A percentile compares a stretch with the other conserved stretches of the same genome.
Evolutionary conservation across 2,329 filamentous ascomycete genomes (phyloP).

Genomic region (Clonostachys chloroleuca): DNA sequence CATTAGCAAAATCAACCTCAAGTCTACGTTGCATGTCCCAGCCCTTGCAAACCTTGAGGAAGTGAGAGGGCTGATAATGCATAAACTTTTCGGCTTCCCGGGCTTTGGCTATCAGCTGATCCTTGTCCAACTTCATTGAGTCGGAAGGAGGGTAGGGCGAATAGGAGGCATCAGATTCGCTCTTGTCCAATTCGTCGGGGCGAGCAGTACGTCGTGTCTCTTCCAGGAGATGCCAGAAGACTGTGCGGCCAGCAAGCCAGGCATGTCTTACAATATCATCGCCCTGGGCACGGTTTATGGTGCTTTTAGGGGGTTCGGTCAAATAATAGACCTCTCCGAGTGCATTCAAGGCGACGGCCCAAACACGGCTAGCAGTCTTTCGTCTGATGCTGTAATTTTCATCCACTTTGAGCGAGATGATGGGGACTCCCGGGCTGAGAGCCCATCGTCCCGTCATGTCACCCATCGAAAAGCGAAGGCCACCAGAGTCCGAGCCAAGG

Average conservation of each 20-base stretch:
- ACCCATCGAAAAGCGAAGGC: conserved; percentile 63
- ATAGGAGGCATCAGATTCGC: conserved; percentile 67
- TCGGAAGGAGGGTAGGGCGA: conserved; percentile 75
- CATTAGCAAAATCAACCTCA: conserved; percentile 84
- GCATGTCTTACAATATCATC: conserved; percentile 61
- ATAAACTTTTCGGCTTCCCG: conserved; percentile 77
- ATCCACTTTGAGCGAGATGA: conserved; percentile 78
- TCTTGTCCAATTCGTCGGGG: conserved; percentile 68
- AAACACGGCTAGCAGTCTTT: conserved; percentile 66
- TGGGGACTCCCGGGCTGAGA: conserved; percentile 87
- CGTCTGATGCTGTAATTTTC: conserved; percentile 74
- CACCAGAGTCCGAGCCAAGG: conserved; percentile 54
- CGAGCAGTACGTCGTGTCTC: conserved; percentile 67
- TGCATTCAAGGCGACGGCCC: conserved; percentile 92
- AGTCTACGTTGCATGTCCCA: conserved; percentile 91
- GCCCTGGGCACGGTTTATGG: conserved; percentile 39
- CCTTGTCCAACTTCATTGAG: conserved; percentile 64
- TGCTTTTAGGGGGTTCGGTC: conserved; percentile 60
- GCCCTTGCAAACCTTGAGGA: conserved; percentile 70
- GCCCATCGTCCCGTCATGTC: conserved; percentile 87
- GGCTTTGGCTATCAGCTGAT: conserved; percentile 72
- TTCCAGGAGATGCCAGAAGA: conserved; percentile 79
- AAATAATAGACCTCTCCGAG: conserved; percentile 89
- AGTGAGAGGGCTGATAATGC: conserved; percentile 68
- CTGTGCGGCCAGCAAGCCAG: conserved; percentile 76